phyloP scores from a whole-genome alignment of 257 asterid genomes.

The Echium plantagineum region DNA sequence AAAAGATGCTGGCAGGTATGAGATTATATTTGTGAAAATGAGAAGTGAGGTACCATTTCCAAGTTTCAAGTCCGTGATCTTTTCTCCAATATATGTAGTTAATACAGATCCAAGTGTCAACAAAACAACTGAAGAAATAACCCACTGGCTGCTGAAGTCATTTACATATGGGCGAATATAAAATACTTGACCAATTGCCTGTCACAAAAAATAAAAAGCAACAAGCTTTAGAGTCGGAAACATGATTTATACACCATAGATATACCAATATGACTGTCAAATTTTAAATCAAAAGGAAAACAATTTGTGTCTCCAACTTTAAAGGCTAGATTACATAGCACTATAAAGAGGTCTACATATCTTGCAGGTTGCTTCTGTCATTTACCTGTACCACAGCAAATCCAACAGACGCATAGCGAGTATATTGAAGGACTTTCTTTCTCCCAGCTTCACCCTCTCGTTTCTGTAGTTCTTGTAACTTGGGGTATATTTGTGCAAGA shows the following conservation, averaged over 20 bases:
- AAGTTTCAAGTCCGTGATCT: constrained; percentile 77
- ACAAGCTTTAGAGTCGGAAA: not conserved
- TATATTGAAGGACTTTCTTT: constrained; percentile 88
- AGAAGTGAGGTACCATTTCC: constrained; percentile 96
- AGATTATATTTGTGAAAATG: constrained; percentile 91
- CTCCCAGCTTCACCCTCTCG: constrained; percentile 97
- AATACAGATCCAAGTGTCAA: constrained; percentile 74
- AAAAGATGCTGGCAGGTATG: constrained; percentile 92
- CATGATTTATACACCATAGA: not conserved
- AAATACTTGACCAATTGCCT: constrained; percentile 95
- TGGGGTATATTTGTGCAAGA: constrained; percentile 86
- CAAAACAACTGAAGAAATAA: constrained; percentile 56
- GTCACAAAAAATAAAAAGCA: constrained; percentile 16
- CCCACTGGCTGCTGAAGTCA: constrained; percentile 91
- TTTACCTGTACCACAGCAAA: constrained; percentile 91
- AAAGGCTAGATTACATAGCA: not conserved
- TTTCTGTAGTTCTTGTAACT: constrained; percentile 92
- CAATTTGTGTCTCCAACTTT: not conserved
- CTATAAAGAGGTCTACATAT: too few species aligned
- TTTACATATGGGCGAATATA: constrained; percentile 86
- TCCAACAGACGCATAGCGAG: constrained; percentile 99
- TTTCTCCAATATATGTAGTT: constrained; percentile 85
- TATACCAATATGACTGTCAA: not conserved
- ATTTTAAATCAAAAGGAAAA: not conserved
- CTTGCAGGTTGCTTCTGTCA: not conserved